Evolutionary conservation across 2,329 filamentous ascomycete species (phyloP).

Genomic region (Trichophyton simii): DNA sequence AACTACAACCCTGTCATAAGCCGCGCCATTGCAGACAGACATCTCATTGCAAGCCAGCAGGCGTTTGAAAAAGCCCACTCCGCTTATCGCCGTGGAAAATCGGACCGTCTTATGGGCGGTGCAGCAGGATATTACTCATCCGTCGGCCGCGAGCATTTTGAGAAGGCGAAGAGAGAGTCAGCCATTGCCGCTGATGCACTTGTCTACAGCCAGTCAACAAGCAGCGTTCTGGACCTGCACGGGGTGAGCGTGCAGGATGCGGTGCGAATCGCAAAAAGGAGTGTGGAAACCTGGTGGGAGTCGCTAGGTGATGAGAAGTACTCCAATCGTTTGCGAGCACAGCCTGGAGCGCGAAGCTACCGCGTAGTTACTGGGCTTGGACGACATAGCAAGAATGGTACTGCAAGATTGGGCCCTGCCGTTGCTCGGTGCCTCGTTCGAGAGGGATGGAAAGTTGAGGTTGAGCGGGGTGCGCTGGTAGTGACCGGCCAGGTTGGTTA

Average conservation of each 20-base stretch:
- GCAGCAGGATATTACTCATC: conserved; percentile 66
- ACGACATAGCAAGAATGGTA: conserved; percentile 63
- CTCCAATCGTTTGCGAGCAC: conserved; percentile 32
- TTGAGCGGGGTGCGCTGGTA: conserved; percentile 56
- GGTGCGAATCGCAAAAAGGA: conserved; percentile 59
- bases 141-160: conserved; percentile 52
- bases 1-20: conserved; percentile 14
- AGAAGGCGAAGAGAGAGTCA: conserved; percentile 44
- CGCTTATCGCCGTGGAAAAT: conserved; percentile 50
- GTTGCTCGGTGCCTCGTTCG: conserved; percentile 63
- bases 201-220: conserved; percentile 54
- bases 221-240: conserved; percentile 60
- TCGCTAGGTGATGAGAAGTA: conserved; percentile 52
- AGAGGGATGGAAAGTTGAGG: conserved; percentile 73
- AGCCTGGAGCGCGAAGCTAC: conserved; percentile 47
- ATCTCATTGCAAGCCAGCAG: conserved; percentile 36
- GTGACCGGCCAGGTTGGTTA: conserved; percentile 47
- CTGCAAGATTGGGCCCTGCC: conserved; percentile 61
- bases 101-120: conserved; percentile 60
- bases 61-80: conserved; percentile 47
- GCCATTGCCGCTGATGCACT: conserved; percentile 57
- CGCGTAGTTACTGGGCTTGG: conserved; percentile 72
- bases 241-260: conserved; percentile 71
- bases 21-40: conserved; percentile 30
- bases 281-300: conserved; percentile 64